These are phyloP conservation scores for Yamagishiella unicocca DNA, from an alignment of 139 green algal genomes.

Conservation along the genomic window DNA sequence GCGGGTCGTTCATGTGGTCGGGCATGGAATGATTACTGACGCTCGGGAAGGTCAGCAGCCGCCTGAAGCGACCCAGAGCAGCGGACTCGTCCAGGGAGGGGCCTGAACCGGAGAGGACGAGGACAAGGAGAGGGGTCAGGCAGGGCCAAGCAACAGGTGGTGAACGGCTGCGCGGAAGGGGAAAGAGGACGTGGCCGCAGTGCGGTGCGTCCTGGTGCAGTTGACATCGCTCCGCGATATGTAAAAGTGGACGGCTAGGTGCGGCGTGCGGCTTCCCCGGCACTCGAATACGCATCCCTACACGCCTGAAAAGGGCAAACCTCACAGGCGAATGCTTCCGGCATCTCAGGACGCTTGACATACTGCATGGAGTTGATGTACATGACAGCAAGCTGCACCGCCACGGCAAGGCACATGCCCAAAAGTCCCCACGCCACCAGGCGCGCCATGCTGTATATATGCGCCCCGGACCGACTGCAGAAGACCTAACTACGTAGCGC, in stretches of 20 bases:
- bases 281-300: too few relatives aligned
- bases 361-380: neutral
- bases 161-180: too few relatives aligned
- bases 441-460: too few relatives aligned
- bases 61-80: constrained; percentile 44
- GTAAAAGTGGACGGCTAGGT: too few relatives aligned
- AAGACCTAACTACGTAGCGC: too few relatives aligned
- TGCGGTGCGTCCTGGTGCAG: too few relatives aligned
- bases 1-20: constrained; percentile 23
- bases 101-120: neutral
- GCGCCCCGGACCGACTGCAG: too few relatives aligned
- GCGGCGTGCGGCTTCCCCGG: too few relatives aligned
- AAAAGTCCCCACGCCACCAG: neutral
- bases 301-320: too few relatives aligned
- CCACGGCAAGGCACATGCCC: neutral
- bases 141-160: neutral
- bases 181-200: too few relatives aligned
- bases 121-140: neutral
- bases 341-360: neutral
- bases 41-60: constrained; percentile 31
- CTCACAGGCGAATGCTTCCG: neutral
- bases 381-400: neutral
- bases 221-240: too few relatives aligned
- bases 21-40: constrained; percentile 14
- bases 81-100: neutral